Base-by-base conservation (phyloP, 2,329 filamentous ascomycete species). In the Aureobasidium lini region DNA sequence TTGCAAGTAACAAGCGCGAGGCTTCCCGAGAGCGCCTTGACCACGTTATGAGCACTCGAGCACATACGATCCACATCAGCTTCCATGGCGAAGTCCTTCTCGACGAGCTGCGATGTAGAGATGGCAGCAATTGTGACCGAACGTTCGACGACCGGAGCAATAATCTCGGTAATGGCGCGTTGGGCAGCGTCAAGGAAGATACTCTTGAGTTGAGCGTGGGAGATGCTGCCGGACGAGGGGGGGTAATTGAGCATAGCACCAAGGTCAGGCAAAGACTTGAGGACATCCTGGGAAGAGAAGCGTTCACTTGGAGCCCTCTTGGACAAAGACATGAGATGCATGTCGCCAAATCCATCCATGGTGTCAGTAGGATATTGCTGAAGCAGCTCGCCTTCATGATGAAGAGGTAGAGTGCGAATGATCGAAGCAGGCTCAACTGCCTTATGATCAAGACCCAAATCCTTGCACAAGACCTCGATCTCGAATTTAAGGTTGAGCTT, bases 401-500 rank as follows among this genome's bases (percentile, higher is more conserved):
- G 57, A 2, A 52, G 23, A 5, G 44, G 52, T 52, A 70, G 67
- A 34, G 69, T 68, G 62, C 92, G 82, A 59, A 99, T 94, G 69
- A 92, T 87, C 23, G 88, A 86, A 0, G 92, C 90, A 0, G 93
- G 90, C 66, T 95, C 88, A 63, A 97, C 91, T 61, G 83, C 87
- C 75, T 95, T 96, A 73, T 96, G 88, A 63, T 97, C 91, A n/a
- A 97, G 79, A 58, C 87, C 87, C 15, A 99, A 78, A 11, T 92
- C 92, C 70, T 95, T 95, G 78, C 92, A 99, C 28, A 99, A 81
- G 29, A 99, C 92, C 73, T 99, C 94, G 60, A 99, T 97, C 73
- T 99, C 94, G 67, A 99, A 99, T 68, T 97, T 99, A 54, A 96
- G 85, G 66, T 97, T 97, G 39, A 99, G 82, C 72, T 97, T 97